Evolutionary conservation across 768 basidiomycete species (phyloP), one percentile per base, ranked within the genome.

Genomic region (Russula lepida): DNA sequence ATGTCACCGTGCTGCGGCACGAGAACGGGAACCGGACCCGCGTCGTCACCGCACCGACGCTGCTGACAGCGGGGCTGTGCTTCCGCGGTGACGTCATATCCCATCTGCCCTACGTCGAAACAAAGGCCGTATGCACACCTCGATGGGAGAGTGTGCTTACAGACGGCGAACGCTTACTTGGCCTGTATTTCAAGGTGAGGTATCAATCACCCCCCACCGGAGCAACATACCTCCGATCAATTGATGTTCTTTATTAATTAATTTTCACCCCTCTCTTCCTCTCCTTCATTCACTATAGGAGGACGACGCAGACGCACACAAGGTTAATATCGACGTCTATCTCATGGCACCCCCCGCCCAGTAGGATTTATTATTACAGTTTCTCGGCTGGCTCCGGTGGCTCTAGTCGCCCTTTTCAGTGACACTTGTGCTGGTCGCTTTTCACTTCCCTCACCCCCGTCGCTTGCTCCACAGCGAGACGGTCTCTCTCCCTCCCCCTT

Each of bases 71-170:
- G 46, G 62, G 46, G 28, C 52, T 58, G 23, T 58, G 56, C 28
- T 63, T 54, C 52, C 56, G 47, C 13, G 61, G 43, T 33, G 61
- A 54, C 37, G 56, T 54, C 39, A 25, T 41, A 48, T 54, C 46
- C 4, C 23, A n/a, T 27, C 37, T 60, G 37, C 59, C 59, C 17
- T 60, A 60, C 37, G 23, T 50, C 17, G 59, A 60, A 39, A 54
- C 53, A 6, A 49, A 37, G 21, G 59, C 59, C 2, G 4, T 43
- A 28, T 60, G 53, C 54, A 25, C 54, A 7, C 59, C 46, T 4
- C 59, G 54, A 7, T 60, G 59, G 59, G 59, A 60, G 59, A 54
- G 53, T 37, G 47, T 49, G 59, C 35, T 60, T 27, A 54, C 21
- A 1, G 59, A 60, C 25, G 59, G 46, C 21, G 59, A 60, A 47